phyloP scores from a whole-genome alignment of 352 stramenopile genomes.

The Salisapilia sapeloensis region DNA sequence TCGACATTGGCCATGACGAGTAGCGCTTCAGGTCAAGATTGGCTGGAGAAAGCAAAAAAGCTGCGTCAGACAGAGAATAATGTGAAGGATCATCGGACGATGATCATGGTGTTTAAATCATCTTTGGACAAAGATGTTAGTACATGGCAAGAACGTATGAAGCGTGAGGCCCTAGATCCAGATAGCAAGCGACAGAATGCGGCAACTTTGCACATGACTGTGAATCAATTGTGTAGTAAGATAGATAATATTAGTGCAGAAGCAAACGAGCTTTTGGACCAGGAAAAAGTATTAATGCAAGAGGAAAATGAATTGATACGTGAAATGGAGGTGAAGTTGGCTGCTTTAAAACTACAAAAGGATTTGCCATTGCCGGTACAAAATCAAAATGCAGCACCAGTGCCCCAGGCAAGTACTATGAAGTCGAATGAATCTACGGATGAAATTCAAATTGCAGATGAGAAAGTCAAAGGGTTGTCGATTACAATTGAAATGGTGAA shows the following conservation, averaged over 20 bases:
- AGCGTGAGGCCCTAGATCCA: slow-evolving; percentile 6
- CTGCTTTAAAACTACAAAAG: background rate
- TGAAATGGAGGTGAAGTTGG: slow-evolving; percentile 6
- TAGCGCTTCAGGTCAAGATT: slow-evolving; percentile 13
- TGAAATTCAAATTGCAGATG: slow-evolving; percentile 45
- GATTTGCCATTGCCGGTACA: slow-evolving; percentile 3
- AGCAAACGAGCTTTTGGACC: slow-evolving; percentile 35
- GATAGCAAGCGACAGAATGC: slow-evolving; percentile 34
- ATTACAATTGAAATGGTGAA: slow-evolving; percentile 61
- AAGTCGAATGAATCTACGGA: slow-evolving; percentile 18
- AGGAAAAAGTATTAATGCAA: slow-evolving; percentile 43
- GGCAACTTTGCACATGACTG: slow-evolving; percentile 56
- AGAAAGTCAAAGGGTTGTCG: slow-evolving; percentile 55
- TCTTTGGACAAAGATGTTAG: slow-evolving; percentile 62
- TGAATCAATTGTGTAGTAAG: slow-evolving; percentile 61
- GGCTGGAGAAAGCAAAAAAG: slow-evolving; percentile 34
- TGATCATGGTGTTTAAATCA: slow-evolving; percentile 74
- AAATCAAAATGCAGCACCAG: slow-evolving; percentile 2
- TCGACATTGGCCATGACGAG: background rate
- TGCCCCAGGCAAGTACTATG: slow-evolving; percentile 2
- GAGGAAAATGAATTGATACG: slow-evolving; percentile 50
- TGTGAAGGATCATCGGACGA: slow-evolving; percentile 59
- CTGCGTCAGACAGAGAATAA: slow-evolving; percentile 46
- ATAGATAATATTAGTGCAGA: slow-evolving; percentile 67
- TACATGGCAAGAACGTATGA: slow-evolving; percentile 38